Base-by-base conservation (phyloP, 805 yeast species). In the Lipomyces anomalus region DNA sequence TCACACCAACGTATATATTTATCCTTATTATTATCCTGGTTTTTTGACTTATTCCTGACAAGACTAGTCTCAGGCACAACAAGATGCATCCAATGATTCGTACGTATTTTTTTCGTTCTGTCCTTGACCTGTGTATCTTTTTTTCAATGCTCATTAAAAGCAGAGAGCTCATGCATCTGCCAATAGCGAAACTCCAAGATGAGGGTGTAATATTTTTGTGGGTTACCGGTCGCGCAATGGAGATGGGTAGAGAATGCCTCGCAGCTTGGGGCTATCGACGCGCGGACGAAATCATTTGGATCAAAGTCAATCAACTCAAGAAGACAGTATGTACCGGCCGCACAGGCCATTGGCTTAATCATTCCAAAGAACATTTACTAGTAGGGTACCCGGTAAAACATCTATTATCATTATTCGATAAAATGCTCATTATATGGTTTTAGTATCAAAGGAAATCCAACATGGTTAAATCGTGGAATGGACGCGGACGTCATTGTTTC, bases 301-400 rank as follows among this genome's bases (percentile, higher is more conserved):
- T 87, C 48, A 89, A 89, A 63, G 78, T 92, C 4, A 89, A 89
- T 62, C 97, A 90, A 61, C 66, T 90, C 50, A 78, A 82, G 18
- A 70, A 95, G 49, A 89, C 96, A 0, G 88, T 89, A 35, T 88
- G 94, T 48, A 90, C 97, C 0, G 97, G 97, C 1, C 69, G 97
- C 53, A 89, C 97, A 0, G 97, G 97, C 0, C 97, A 89, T 62
- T 89, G 97, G 97, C 70, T 89, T 43, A 89, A 89, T 61, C 97
- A 89, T 64, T 84, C 95, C 0, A 89, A 89, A 57, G 97, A 89
- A 63, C 97, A 89, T 61, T 68, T 87, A 36, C 65, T 89, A 3
- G 84, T 90, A 6, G 97, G 96, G 26, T 62, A 47, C 17, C 56
- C 24, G 20, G 18, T 4, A 9, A 30, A n/a, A 9, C 30, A 13